phyloP scores from a whole-genome alignment of 129 eudicot species.

The Glebionis coronaria region DNA sequence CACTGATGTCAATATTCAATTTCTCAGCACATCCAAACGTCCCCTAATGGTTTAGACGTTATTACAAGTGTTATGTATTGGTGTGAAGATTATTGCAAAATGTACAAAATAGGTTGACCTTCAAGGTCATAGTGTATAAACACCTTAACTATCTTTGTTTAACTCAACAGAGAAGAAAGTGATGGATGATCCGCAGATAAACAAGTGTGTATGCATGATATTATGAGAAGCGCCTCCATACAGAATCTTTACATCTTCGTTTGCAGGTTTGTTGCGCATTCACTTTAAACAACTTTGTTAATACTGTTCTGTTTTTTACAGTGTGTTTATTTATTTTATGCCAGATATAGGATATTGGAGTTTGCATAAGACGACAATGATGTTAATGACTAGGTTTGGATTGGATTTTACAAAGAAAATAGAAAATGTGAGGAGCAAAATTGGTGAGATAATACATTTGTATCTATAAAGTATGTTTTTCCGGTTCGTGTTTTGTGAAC shows the following conservation, averaged over 20 bases:
- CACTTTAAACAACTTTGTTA: background rate
- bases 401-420: conserved; percentile 29
- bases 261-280: conserved; percentile 29
- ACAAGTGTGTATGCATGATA: conserved; percentile 72
- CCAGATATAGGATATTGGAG: conserved; percentile 33
- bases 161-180: conserved; percentile 59
- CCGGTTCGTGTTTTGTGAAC: conserved; percentile 26
- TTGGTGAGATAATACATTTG: conserved; percentile 28
- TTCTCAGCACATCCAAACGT: conserved; percentile 2
- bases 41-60: background rate
- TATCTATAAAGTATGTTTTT: conserved; percentile 30
- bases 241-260: conserved; percentile 13
- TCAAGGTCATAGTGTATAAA: conserved; percentile 3
- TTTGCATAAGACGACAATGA: conserved; percentile 31
- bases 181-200: conserved; percentile 44
- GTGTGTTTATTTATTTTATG: conserved; percentile 6
- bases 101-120: background rate
- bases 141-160: background rate
- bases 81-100: background rate
- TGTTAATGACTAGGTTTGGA: conserved; percentile 31
- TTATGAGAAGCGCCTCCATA: conserved; percentile 41
- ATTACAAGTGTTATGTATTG: background rate
- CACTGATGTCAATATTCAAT: background rate
- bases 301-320: background rate
- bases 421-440: conserved; percentile 26